Percentiles rank a stretch among this genome's conserved stretches.
phyloP scores from a whole-genome alignment of 345 rosid species.

The Gynandropsis gynandra region DNA sequence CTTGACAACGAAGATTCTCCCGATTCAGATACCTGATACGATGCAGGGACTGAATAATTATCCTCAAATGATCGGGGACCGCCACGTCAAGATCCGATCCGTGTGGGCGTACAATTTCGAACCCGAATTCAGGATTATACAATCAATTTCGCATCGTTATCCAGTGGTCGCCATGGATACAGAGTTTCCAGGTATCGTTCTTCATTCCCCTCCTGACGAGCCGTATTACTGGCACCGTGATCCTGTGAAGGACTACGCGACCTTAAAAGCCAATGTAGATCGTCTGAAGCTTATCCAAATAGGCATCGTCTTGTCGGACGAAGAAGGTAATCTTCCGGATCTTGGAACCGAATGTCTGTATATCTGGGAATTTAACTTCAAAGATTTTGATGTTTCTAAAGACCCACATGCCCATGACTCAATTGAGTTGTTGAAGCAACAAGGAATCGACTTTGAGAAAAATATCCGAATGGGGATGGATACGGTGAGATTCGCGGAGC shows the following conservation, averaged over 20 bases:
- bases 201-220: constrained; percentile 14
- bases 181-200: constrained; percentile 40
- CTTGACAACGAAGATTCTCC: no score
- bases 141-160: constrained; percentile 22
- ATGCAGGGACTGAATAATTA: no score
- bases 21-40: no score
- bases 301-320: constrained; percentile 34
- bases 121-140: constrained; percentile 27
- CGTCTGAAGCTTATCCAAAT: constrained; percentile 37
- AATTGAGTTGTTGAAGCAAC: constrained; percentile 29
- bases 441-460: constrained; percentile 36
- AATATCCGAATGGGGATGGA: constrained; percentile 26
- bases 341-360: constrained; percentile 25
- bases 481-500: constrained; percentile 29
- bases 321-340: constrained; percentile 35
- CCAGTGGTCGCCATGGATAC: constrained; percentile 44
- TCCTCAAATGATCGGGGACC: no score
- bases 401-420: constrained; percentile 37
- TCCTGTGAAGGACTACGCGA: constrained; percentile 23
- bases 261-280: constrained; percentile 40
- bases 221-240: no score
- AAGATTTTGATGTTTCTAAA: constrained; percentile 32
- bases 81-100: constrained; percentile 19
- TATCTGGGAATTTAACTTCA: constrained; percentile 46
- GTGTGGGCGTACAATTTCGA: constrained; percentile 35